A percentile compares a stretch with the other conserved stretches of the same genome.
Evolutionary conservation across 2,329 filamentous ascomycete genomes (phyloP).

Genomic region (Fusarium caatingaense): DNA sequence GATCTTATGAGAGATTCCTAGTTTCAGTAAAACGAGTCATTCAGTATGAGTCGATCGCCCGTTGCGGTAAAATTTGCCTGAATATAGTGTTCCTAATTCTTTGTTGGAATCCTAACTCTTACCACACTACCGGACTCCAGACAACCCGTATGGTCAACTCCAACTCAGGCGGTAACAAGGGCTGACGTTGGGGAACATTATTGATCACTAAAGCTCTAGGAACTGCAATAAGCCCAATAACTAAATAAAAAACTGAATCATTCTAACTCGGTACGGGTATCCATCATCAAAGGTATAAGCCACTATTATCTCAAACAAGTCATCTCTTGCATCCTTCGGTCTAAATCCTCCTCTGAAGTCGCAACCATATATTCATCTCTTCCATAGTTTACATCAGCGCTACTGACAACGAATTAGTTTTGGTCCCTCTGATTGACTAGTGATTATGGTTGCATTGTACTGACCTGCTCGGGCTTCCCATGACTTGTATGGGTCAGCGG

Average conservation of each 20-base stretch:
- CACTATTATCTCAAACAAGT: constrained; percentile 4
- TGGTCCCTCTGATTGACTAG: not conserved
- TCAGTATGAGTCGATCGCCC: not conserved
- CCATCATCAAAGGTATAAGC: constrained; percentile 18
- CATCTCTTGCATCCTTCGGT: not conserved
- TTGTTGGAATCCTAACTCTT: not conserved
- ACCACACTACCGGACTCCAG: not conserved
- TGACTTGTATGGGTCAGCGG: constrained; percentile 39
- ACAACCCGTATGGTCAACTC: not conserved
- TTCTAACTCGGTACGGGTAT: constrained; percentile 23
- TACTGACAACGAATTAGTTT: constrained; percentile 22
- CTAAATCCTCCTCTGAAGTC: constrained; percentile 7
- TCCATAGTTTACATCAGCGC: constrained; percentile 30
- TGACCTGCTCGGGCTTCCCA: constrained; percentile 45
- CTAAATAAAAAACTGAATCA: not conserved
- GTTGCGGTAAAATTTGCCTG: not conserved
- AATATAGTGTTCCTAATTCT: not conserved
- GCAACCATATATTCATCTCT: not conserved
- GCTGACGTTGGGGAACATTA: constrained; percentile 16
- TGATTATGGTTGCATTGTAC: not conserved
- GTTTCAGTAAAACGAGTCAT: not conserved
- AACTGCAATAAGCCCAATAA: constrained; percentile 1
- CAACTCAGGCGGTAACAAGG: not conserved
- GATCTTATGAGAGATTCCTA: not conserved
- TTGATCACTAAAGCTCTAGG: not conserved